Evolutionary conservation across 2,329 filamentous ascomycete species (phyloP).

Genomic region (Epichloe baconii): DNA sequence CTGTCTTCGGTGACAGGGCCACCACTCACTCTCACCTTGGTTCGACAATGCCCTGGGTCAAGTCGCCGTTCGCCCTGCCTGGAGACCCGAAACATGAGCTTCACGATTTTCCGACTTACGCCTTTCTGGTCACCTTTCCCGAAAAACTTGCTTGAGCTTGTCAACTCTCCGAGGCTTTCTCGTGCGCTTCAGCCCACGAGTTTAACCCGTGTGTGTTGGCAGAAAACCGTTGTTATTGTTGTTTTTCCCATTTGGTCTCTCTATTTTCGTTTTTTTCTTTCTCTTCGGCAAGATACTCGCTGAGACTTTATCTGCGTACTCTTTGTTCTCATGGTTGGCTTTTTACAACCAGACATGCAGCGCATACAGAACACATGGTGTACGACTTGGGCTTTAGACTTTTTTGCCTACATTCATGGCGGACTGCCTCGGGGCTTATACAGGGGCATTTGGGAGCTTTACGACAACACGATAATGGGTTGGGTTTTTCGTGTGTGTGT

Average conservation of each 20-base stretch:
- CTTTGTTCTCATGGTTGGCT: background rate
- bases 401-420: background rate
- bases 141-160: too few relatives aligned
- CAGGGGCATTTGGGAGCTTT: background rate
- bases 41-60: too few relatives aligned
- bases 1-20: slow-evolving; percentile 32
- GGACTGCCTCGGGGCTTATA: background rate
- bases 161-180: too few relatives aligned
- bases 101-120: slow-evolving; percentile 7
- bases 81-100: slow-evolving; percentile 18
- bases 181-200: too few relatives aligned
- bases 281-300: too few relatives aligned
- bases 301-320: background rate
- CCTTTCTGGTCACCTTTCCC: background rate
- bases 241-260: background rate
- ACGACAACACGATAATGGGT: background rate
- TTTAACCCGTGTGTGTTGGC: too few relatives aligned
- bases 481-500: background rate
- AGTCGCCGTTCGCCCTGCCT: too few relatives aligned
- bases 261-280: background rate
- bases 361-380: background rate
- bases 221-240: background rate
- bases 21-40: too few relatives aligned
- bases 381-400: slow-evolving; percentile 1
- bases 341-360: background rate